A percentile compares a stretch with the other conserved stretches of the same genome.
These are phyloP conservation scores for Leccinum subgranulosum DNA, from an alignment of 768 basidiomycete genomes.

Conservation along the genomic window DNA sequence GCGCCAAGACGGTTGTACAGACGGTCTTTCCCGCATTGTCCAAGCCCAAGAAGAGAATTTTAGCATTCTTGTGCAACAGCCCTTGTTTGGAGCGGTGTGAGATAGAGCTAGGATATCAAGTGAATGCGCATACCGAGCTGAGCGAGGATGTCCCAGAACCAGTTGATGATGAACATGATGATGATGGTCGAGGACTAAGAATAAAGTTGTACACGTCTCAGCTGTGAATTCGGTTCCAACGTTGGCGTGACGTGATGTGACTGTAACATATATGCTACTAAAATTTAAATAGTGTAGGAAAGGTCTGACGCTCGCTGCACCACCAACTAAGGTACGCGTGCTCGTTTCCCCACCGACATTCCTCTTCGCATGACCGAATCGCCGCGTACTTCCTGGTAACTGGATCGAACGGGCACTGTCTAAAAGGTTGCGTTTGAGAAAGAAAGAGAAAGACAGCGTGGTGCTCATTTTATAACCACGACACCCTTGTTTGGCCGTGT, in stretches of 20 bases:
- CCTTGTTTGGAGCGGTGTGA: constrained; percentile 42
- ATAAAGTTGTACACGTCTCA: constrained; percentile 18
- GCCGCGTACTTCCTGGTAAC: constrained; percentile 50
- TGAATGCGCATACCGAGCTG: constrained; percentile 68
- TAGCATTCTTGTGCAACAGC: constrained; percentile 95
- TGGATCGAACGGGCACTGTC: constrained; percentile 67
- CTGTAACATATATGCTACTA: not conserved
- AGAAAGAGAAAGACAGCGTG: not conserved
- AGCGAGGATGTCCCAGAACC: constrained; percentile 96
- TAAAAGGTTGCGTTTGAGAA: constrained; percentile 53
- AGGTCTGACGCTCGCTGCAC: constrained; percentile 66
- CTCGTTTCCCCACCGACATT: constrained; percentile 56
- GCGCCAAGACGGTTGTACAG: constrained; percentile 24
- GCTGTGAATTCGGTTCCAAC: not conserved
- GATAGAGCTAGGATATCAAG: not conserved
- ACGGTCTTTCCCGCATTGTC: constrained; percentile 99
- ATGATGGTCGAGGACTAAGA: constrained; percentile 23
- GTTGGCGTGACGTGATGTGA: constrained; percentile 23
- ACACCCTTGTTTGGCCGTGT: constrained; percentile 27
- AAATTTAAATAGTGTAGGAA: constrained; percentile 44
- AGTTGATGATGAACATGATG: constrained; percentile 83
- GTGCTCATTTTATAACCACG: constrained; percentile 12
- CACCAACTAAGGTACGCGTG: constrained; percentile 47
- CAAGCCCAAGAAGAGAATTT: constrained; percentile 97
- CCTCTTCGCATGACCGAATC: constrained; percentile 70